Percentiles rank a stretch among this genome's conserved stretches.
Evolutionary conservation across 2,329 filamentous ascomycete species (phyloP).

Genomic region (Colletotrichum trifolii): DNA sequence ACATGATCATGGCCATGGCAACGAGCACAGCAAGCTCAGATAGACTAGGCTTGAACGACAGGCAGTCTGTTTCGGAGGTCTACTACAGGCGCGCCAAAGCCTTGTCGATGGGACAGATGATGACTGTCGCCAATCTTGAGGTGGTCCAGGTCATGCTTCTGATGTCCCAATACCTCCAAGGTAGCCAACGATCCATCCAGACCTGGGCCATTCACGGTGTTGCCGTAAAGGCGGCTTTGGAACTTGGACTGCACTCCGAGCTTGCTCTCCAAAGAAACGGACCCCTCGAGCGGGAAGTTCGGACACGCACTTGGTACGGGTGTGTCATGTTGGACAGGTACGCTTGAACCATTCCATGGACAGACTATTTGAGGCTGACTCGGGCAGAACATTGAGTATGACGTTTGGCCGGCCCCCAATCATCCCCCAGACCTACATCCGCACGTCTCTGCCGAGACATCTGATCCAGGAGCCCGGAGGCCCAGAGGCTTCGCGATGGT

Average conservation of each 20-base stretch:
- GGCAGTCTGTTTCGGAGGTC: conserved; percentile 53
- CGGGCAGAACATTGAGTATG: conserved; percentile 57
- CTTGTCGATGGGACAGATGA: conserved; percentile 55
- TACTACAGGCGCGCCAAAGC: conserved; percentile 57
- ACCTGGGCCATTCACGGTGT: conserved; percentile 66
- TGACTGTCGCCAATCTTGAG: conserved; percentile 56
- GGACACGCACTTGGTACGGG: conserved; percentile 61
- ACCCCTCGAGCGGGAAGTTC: conserved; percentile 56
- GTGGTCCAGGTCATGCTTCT: conserved; percentile 62
- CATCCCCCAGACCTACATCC: conserved; percentile 57
- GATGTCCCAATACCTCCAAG: conserved; percentile 63
- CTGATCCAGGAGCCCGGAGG: not conserved
- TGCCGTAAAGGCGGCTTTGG: conserved; percentile 60
- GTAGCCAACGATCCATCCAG: conserved; percentile 62
- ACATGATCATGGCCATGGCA: conserved; percentile 62
- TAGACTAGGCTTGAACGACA: conserved; percentile 46
- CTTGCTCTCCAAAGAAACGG: conserved; percentile 49
- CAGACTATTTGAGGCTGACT: not conserved
- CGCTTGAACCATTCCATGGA: conserved; percentile 4
- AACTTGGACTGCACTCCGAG: conserved; percentile 62
- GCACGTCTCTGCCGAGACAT: conserved; percentile 49
- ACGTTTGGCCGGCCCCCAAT: conserved; percentile 60
- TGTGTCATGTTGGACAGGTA: conserved; percentile 59
- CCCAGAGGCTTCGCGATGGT: conserved; percentile 15
- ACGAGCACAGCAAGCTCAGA: conserved; percentile 47